Evolutionary conservation across 352 stramenopile genomes (phyloP).

Genomic region (Globisporangium nunn): DNA sequence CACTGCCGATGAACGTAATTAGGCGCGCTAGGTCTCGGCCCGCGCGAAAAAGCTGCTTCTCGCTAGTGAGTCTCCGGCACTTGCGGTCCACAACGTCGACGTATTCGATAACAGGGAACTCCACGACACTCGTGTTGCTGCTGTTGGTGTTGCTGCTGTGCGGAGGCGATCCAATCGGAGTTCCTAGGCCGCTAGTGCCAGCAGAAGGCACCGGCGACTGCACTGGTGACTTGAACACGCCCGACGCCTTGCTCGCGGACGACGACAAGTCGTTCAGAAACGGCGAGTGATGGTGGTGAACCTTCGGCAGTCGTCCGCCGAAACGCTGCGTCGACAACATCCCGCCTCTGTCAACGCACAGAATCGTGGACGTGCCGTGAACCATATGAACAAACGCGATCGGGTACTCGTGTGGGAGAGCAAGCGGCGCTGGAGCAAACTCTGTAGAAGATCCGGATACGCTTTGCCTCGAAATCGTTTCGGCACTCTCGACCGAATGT

Average conservation of each 20-base stretch:
- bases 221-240: conserved; percentile 29
- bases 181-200: background rate
- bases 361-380: conserved; percentile 31
- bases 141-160: background rate
- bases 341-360: conserved; percentile 65
- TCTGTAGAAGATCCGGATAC: background rate
- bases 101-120: conserved; percentile 25
- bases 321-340: conserved; percentile 70
- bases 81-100: conserved; percentile 68
- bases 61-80: conserved; percentile 40
- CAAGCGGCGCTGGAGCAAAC: conserved; percentile 17
- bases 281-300: conserved; percentile 28
- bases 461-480: background rate
- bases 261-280: conserved; percentile 38
- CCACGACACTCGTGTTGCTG: conserved; percentile 2
- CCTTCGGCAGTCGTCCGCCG: conserved; percentile 39
- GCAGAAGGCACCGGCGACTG: too few species aligned
- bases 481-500: background rate
- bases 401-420: conserved; percentile 52
- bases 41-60: conserved; percentile 27
- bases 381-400: conserved; percentile 49
- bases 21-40: conserved; percentile 12
- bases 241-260: conserved; percentile 31
- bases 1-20: conserved; percentile 47
- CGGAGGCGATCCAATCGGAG: conserved; percentile 2